Conservation (phyloP, 768 basidiomycete species). For the Aureoboletus auriporus region DNA sequence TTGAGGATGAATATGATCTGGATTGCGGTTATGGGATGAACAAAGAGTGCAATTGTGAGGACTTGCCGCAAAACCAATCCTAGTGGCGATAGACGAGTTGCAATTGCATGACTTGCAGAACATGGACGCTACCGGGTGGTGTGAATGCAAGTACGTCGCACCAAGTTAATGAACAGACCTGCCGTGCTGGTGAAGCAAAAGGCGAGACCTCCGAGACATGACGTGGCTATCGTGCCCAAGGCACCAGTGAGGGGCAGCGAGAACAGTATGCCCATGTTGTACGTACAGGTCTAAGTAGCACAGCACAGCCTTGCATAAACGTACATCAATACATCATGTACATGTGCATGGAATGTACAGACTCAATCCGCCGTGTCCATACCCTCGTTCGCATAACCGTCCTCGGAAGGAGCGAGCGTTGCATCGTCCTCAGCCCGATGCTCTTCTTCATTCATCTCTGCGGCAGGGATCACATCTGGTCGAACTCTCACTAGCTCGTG, state of each 20-base stretch:
- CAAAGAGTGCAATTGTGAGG: not conserved
- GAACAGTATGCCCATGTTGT: conserved; percentile 65
- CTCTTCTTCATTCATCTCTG: not conserved
- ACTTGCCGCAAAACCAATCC: conserved; percentile 89
- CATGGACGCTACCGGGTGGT: conserved; percentile 65
- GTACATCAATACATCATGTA: not conserved
- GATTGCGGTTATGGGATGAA: not conserved
- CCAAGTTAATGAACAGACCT: conserved; percentile 41
- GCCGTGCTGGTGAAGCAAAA: conserved; percentile 87
- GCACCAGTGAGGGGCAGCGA: conserved; percentile 70
- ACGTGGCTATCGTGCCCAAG: conserved; percentile 69
- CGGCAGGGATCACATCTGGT: no score
- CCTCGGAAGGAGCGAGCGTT: conserved; percentile 15
- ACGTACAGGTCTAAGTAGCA: not conserved
- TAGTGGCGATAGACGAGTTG: conserved; percentile 96
- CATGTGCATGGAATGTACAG: not conserved
- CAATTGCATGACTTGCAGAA: conserved; percentile 99
- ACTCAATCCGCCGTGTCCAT: not conserved
- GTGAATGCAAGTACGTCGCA: conserved; percentile 7
- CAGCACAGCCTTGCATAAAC: not conserved
- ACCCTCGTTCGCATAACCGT: not conserved
- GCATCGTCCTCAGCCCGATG: conserved; percentile 10
- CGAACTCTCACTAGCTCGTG: no score
- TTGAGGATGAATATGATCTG: conserved; percentile 95
- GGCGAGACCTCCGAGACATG: conserved; percentile 77